Percentiles rank a stretch among this genome's conserved stretches.
Evolutionary conservation across 2,329 filamentous ascomycete genomes (phyloP).

Genomic region (Ophiostoma ips): DNA sequence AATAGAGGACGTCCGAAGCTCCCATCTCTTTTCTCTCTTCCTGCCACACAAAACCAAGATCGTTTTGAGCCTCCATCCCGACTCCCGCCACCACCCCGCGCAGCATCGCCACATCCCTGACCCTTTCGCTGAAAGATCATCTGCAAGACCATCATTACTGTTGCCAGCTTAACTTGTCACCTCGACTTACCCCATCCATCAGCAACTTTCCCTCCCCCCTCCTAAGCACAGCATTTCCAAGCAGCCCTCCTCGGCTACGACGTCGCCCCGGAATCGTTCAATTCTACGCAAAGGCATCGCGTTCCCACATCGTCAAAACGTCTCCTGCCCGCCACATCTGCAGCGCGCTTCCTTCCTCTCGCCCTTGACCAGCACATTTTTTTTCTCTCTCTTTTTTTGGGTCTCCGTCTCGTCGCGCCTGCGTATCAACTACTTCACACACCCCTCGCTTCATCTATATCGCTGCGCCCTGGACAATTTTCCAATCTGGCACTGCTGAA

Average conservation of each 20-base stretch:
- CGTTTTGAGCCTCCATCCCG: neutral
- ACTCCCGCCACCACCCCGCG: neutral
- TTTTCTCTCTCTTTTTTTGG: no score
- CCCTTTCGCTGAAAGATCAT: neutral
- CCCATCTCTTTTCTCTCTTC: neutral
- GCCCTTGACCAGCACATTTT: no score
- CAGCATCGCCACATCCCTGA: neutral
- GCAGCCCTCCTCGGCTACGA: no score
- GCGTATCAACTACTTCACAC: neutral
- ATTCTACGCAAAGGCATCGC: no score
- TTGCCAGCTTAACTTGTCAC: neutral
- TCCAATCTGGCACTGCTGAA: neutral
- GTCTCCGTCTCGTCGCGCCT: no score
- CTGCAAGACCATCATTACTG: neutral
- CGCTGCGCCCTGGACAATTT: neutral
- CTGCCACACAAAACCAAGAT: constrained; percentile 5
- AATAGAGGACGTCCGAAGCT: constrained; percentile 9
- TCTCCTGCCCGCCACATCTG: no score
- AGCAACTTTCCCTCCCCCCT: no score
- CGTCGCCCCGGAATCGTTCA: no score
- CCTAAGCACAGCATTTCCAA: no score
- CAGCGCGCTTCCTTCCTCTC: no score
- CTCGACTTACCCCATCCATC: no score
- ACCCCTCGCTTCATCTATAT: neutral
- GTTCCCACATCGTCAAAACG: no score